Evolutionary conservation across 1,284 basidiomycete genomes (phyloP), one percentile per base, ranked within the genome.

Genomic region (Hymenochaete sp.): DNA sequence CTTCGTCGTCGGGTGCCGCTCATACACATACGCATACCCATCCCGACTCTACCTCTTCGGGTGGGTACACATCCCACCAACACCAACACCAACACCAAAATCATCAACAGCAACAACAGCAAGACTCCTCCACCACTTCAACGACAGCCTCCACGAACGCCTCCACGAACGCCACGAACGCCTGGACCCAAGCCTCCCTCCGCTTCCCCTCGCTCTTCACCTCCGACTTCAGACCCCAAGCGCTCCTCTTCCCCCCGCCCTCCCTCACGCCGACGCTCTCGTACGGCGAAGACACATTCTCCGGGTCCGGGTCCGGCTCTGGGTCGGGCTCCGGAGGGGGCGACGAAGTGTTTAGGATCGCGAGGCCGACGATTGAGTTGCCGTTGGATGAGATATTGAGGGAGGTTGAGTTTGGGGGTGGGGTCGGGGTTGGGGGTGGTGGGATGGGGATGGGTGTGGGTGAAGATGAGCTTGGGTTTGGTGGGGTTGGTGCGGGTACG

Each of bases 361-460:
- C 72, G 13, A 76, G 83, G 9, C 85, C 85, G 0, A 87, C 83
- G 26, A 86, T 87, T 55, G 83, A 87, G 59, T 73, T 88, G 25
- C 78, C 79, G 7, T 72, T 88, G 19, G 84, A 88, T 52, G 83
- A 88, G 52, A 68, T 88, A 47, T 71, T 88, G 52, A 70, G 68
- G 54, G 53, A 56, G 18, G 59, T 63, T 22, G 32, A 32, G 19
- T 26, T 19, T 35, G 5, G 6, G 8, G 32, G 21, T 5, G 32
- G 21, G 21, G 32, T n/a, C 4, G 32, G 21, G 6, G 6, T 5
- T 6, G 32, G 21, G 32, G 21, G 5, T n/a, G 13, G 5, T n/a
- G 21, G 32, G 32, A 35, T 5, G 32, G 14, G 32, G 5, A 35
- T 35, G 32, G 13, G 32, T 8, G n/a, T n/a, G n/a, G n/a, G n/a